Evolutionary conservation across 441 rosid species (phyloP).

Genomic region (Jatropha podagrica): DNA sequence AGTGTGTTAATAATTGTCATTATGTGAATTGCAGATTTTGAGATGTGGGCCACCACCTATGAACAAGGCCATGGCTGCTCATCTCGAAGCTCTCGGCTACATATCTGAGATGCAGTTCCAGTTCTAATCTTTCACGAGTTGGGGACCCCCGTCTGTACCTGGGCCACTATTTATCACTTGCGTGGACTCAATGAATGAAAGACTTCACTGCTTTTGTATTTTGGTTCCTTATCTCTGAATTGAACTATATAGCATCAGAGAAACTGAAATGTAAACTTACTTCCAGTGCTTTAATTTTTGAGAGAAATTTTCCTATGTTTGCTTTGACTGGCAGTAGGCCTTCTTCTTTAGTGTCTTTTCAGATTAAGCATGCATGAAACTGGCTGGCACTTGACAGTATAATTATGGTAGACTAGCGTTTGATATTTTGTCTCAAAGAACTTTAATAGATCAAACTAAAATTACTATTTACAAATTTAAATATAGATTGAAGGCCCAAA

Average conservation of each 20-base stretch:
- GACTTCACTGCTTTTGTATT: neutral
- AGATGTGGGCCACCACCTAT: slow-evolving; percentile 73
- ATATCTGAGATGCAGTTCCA: slow-evolving; percentile 66
- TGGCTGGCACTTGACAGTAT: too few relatives aligned
- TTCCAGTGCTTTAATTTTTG: neutral
- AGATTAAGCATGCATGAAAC: neutral
- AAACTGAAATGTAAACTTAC: slow-evolving; percentile 1
- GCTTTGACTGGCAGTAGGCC: neutral
- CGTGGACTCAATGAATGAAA: neutral
- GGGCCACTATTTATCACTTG: neutral
- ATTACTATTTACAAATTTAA: too few relatives aligned
- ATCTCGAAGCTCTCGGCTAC: slow-evolving; percentile 59
- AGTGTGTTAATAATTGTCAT: neutral
- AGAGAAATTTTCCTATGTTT: slow-evolving; percentile 2
- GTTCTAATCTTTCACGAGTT: slow-evolving; percentile 34
- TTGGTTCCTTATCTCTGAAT: neutral
- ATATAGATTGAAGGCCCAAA: too few relatives aligned
- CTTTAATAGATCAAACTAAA: too few relatives aligned
- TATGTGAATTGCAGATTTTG: slow-evolving; percentile 38
- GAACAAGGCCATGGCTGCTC: slow-evolving; percentile 73
- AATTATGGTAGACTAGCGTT: too few relatives aligned
- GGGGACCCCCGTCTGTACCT: neutral
- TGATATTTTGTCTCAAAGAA: too few relatives aligned
- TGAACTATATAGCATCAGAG: slow-evolving; percentile 4
- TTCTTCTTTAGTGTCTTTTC: neutral